Conservation (phyloP, 1,284 basidiomycete genomes). For the Hemileia vastatrix region DNA sequence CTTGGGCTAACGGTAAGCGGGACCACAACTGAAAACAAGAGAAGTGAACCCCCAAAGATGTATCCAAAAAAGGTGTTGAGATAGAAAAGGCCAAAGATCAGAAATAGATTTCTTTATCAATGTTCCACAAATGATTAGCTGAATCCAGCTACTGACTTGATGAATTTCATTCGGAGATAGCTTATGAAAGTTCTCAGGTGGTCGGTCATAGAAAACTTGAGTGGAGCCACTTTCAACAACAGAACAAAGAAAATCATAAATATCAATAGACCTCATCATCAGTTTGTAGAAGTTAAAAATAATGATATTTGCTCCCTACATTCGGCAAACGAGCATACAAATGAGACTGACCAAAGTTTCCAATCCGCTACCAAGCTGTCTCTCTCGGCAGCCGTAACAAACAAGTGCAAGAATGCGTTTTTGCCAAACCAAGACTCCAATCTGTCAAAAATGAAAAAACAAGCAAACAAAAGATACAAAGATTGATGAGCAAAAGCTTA, state of each 20-base stretch:
- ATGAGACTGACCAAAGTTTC: conserved; percentile 58
- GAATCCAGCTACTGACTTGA: conserved; percentile 54
- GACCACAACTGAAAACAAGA: conserved; percentile 4
- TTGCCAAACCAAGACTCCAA: conserved; percentile 57
- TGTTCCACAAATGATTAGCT: neutral
- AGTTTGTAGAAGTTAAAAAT: neutral
- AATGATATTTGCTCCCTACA: too few species aligned
- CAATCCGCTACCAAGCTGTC: conserved; percentile 62
- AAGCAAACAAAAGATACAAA: neutral
- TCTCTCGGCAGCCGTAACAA: conserved; percentile 83
- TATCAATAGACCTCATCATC: neutral
- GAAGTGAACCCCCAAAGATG: neutral
- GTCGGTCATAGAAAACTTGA: conserved; percentile 70
- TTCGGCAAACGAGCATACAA: too few species aligned
- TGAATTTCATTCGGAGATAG: conserved; percentile 61
- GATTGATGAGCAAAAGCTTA: neutral
- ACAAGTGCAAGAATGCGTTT: conserved; percentile 76
- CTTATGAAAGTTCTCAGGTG: conserved; percentile 66
- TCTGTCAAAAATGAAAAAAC: neutral
- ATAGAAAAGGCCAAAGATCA: conserved; percentile 32
- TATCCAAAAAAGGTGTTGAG: conserved; percentile 42
- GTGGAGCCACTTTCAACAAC: conserved; percentile 6
- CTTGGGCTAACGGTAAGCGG: conserved; percentile 28
- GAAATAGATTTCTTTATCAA: conserved; percentile 52
- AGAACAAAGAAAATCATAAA: neutral